Conservation (phyloP, 2,329 filamentous ascomycete species). For the Samsoniella hepiali region DNA sequence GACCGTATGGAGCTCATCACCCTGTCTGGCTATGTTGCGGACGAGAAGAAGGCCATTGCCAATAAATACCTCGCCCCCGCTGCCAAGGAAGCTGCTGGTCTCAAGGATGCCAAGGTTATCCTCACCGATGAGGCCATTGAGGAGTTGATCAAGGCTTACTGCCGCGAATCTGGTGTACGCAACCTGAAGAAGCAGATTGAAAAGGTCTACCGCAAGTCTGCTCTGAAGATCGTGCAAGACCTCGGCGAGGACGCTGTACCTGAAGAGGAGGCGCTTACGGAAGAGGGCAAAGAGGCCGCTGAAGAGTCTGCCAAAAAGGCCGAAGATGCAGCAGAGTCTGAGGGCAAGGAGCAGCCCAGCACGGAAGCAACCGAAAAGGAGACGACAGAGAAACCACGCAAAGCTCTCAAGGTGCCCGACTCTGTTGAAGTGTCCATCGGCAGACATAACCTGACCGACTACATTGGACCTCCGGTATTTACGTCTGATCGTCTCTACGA, state of each 20-base stretch:
- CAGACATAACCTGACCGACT: slow-evolving; percentile 91
- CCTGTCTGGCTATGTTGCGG: slow-evolving; percentile 91
- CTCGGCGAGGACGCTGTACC: slow-evolving; percentile 79
- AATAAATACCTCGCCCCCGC: slow-evolving; percentile 88
- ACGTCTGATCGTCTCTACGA: slow-evolving; percentile 96
- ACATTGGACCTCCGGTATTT: slow-evolving; percentile 92
- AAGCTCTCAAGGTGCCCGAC: slow-evolving; percentile 79
- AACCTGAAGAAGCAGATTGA: slow-evolving; percentile 99
- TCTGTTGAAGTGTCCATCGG: slow-evolving; percentile 80
- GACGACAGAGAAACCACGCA: slow-evolving; percentile 64
- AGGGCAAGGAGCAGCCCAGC: slow-evolving; percentile 27
- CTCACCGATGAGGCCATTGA: slow-evolving; percentile 84
- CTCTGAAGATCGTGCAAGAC: slow-evolving; percentile 94
- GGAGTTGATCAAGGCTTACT: slow-evolving; percentile 98
- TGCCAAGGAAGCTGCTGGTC: slow-evolving; percentile 88
- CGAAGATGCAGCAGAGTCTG: slow-evolving; percentile 52
- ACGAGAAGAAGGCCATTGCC: slow-evolving; percentile 99
- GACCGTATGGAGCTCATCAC: slow-evolving; percentile 98
- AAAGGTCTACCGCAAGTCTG: slow-evolving; percentile 96
- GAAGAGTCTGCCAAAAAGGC: slow-evolving; percentile 68
- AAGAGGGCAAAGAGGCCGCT: slow-evolving; percentile 77
- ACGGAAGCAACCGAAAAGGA: slow-evolving; percentile 36
- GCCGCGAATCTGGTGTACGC: slow-evolving; percentile 91
- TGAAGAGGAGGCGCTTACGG: slow-evolving; percentile 78
- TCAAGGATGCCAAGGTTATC: slow-evolving; percentile 88